These are phyloP conservation scores for Asterella californica DNA, from an alignment of 225 moss, liverwort and hornwort genomes.

Conservation along the genomic window DNA sequence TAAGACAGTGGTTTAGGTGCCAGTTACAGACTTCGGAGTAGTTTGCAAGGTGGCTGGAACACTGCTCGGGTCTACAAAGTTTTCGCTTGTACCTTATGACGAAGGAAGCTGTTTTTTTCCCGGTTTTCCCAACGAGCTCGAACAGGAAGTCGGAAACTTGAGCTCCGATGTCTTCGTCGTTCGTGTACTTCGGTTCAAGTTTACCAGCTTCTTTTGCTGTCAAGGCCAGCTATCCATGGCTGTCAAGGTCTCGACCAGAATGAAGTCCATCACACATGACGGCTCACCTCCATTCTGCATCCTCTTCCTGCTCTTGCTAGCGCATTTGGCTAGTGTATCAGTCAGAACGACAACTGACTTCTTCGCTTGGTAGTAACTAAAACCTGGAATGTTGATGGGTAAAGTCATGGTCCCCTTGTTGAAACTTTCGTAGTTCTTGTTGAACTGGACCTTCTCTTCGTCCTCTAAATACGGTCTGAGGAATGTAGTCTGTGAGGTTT, in stretches of 20 bases:
- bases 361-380: conserved; percentile 53
- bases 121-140: too few relatives aligned
- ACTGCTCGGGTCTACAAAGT: neutral
- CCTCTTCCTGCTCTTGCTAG: conserved; percentile 44
- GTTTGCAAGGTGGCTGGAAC: neutral
- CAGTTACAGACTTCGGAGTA: too few relatives aligned
- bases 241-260: conserved; percentile 56
- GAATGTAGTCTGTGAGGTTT: conserved; percentile 67
- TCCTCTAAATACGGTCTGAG: conserved; percentile 43
- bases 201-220: conserved; percentile 42
- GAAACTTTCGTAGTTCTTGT: conserved; percentile 49
- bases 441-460: conserved; percentile 33
- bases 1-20: too few relatives aligned
- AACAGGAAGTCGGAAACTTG: neutral
- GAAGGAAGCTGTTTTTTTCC: too few relatives aligned
- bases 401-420: conserved; percentile 59
- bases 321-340: conserved; percentile 39
- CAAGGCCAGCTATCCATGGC: conserved; percentile 72
- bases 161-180: neutral
- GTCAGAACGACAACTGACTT: conserved; percentile 45
- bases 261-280: conserved; percentile 55
- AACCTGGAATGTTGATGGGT: conserved; percentile 55
- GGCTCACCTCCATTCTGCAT: conserved; percentile 55
- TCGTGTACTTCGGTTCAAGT: conserved; percentile 32
- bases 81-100: neutral